Conservation (phyloP, 345 rosid genomes). For the Iberis pinnata region DNA sequence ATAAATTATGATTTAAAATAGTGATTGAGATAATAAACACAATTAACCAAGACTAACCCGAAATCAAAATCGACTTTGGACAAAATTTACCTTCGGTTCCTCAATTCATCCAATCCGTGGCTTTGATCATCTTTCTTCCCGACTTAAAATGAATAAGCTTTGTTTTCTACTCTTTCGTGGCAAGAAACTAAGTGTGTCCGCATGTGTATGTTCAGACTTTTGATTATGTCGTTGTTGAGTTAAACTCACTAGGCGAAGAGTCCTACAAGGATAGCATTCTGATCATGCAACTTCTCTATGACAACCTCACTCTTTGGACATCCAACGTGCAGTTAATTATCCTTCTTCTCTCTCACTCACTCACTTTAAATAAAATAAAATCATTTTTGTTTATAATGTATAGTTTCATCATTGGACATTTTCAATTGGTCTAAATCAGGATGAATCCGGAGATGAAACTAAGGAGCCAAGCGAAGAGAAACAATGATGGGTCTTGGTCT, state of each 20-base stretch:
- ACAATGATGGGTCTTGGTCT: conserved; percentile 30
- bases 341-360: no score
- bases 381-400: background rate
- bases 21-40: no score
- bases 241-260: conserved; percentile 83
- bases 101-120: no score
- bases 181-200: no score
- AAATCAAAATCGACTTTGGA: no score
- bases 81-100: no score
- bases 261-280: conserved; percentile 84
- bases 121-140: no score
- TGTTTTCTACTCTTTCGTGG: no score
- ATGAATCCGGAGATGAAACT: conserved; percentile 73
- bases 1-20: no score
- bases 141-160: no score
- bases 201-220: conserved; percentile 46
- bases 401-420: background rate
- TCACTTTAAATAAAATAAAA: no score
- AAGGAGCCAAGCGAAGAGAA: conserved; percentile 66
- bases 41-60: no score
- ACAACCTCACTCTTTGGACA: conserved; percentile 90
- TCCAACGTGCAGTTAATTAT: conserved; percentile 73
- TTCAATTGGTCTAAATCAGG: conserved; percentile 34
- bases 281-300: conserved; percentile 29
- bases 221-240: conserved; percentile 80